Evolutionary conservation across 257 asterid species (phyloP).

Genomic region (Nicotiana paniculata): DNA sequence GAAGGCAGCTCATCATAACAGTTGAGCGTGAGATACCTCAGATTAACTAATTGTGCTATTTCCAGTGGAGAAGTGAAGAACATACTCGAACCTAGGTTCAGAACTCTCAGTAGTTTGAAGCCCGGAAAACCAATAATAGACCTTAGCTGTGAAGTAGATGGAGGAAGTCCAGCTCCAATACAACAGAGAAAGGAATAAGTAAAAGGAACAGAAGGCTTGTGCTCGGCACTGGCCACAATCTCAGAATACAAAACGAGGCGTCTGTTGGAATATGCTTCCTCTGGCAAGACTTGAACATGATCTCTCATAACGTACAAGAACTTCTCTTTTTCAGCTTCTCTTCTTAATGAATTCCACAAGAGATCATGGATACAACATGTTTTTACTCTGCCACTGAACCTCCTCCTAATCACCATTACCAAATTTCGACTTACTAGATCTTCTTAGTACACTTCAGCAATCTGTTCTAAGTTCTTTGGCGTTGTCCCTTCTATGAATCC

Average conservation of each 20-base stretch:
- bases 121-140: background rate
- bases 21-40: slow-evolving; percentile 21
- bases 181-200: background rate
- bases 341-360: background rate
- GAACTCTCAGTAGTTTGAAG: slow-evolving; percentile 12
- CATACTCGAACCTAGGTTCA: slow-evolving; percentile 12
- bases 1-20: background rate
- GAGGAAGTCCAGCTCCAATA: background rate
- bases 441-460: background rate
- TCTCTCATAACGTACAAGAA: background rate
- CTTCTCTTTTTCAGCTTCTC: background rate
- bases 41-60: background rate
- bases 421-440: background rate
- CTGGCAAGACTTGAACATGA: background rate
- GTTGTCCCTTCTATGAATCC: background rate
- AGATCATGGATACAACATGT: background rate
- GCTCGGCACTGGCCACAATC: background rate
- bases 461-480: background rate
- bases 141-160: background rate
- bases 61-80: background rate
- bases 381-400: background rate
- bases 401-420: background rate
- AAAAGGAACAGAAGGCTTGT: background rate
- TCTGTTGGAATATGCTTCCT: background rate
- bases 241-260: background rate